These are phyloP conservation scores for Penicillium glabrum DNA, from an alignment of 2,329 filamentous ascomycete genomes.

Conservation along the genomic window DNA sequence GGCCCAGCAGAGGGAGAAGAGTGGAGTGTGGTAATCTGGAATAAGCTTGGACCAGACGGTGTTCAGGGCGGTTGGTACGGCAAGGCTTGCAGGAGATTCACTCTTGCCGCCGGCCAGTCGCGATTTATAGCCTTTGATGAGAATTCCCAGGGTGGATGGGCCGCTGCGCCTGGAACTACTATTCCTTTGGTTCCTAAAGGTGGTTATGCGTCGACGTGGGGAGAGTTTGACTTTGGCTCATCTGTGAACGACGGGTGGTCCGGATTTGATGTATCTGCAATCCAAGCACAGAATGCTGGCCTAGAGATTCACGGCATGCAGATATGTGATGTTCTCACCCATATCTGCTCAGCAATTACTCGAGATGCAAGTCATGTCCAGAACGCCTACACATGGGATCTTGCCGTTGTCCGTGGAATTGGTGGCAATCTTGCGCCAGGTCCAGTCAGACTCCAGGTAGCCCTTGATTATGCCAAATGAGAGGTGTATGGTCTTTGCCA, in stretches of 20 bases:
- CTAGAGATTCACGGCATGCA: constrained; percentile 35
- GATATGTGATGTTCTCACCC: constrained; percentile 29
- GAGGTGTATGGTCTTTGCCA: background rate
- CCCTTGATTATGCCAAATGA: constrained; percentile 20
- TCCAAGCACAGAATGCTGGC: constrained; percentile 30
- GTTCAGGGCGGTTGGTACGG: background rate
- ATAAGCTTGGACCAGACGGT: background rate
- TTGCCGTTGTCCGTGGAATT: constrained; percentile 32
- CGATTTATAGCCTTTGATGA: constrained; percentile 29
- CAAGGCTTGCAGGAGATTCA: background rate
- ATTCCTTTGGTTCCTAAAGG: constrained; percentile 28
- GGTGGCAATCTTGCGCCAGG: constrained; percentile 31
- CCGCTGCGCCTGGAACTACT: constrained; percentile 21
- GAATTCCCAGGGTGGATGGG: constrained; percentile 35
- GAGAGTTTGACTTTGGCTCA: constrained; percentile 34
- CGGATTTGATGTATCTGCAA: constrained; percentile 35
- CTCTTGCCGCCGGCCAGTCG: background rate
- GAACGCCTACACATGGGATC: constrained; percentile 33
- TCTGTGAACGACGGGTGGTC: constrained; percentile 28
- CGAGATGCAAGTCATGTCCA: constrained; percentile 22
- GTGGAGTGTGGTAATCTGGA: background rate
- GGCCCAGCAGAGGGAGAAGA: background rate
- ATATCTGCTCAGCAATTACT: constrained; percentile 32
- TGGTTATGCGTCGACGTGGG: constrained; percentile 32
- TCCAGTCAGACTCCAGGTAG: constrained; percentile 24